phyloP scores from a whole-genome alignment of 1,139 yeast genomes.

The Komagataea norvegica region DNA sequence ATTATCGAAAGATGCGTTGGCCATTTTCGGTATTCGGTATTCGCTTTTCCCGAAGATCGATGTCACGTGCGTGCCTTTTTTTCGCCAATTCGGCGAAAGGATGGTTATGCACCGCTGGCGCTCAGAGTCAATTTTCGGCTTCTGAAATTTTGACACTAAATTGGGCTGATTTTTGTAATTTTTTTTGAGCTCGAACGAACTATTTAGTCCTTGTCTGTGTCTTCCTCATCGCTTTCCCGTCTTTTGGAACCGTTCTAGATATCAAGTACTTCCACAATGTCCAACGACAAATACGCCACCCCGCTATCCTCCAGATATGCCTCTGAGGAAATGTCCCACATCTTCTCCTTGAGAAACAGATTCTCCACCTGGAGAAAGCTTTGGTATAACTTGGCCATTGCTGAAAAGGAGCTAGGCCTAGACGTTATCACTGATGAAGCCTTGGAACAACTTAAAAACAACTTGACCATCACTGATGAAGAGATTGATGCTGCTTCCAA shows the following conservation, averaged over 20 bases:
- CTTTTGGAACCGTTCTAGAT: too few species aligned
- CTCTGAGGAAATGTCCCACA: conserved; percentile 90
- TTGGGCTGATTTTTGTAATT: too few species aligned
- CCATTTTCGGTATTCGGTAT: too few species aligned
- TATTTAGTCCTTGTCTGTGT: background rate
- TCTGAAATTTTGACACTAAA: conserved; percentile 1
- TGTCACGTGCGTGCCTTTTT: too few species aligned
- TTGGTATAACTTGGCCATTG: conserved; percentile 94
- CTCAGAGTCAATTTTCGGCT: background rate
- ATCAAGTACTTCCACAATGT: too few species aligned
- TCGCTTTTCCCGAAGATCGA: background rate
- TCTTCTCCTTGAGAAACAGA: conserved; percentile 90
- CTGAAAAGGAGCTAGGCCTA: conserved; percentile 89
- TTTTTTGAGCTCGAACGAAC: too few species aligned
- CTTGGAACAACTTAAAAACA: conserved; percentile 72
- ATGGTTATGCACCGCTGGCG: too few species aligned
- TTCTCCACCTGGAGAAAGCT: conserved; percentile 98
- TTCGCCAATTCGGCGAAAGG: background rate
- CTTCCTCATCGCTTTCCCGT: background rate
- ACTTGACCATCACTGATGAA: conserved; percentile 82
- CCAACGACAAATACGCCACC: conserved; percentile 70
- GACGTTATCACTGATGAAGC: conserved; percentile 86
- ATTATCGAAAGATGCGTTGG: background rate
- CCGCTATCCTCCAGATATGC: conserved; percentile 97
- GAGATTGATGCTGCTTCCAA: conserved; percentile 84